Base-by-base conservation (phyloP, 2,329 filamentous ascomycete genomes). In the Clonostachys byssicola region DNA sequence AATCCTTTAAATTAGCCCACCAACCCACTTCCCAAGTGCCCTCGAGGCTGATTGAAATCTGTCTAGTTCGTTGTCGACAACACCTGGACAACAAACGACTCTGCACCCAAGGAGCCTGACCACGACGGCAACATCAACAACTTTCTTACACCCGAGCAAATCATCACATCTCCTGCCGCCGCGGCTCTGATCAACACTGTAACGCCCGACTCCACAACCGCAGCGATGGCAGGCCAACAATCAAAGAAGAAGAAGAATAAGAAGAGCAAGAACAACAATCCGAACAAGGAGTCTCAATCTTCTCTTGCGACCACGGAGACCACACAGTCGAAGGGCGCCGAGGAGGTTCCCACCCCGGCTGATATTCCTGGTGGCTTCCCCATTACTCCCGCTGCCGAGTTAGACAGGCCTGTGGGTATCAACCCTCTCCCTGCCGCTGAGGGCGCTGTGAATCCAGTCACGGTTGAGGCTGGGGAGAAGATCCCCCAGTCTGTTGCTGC, bases 41-140 rank as follows among this genome's bases (percentile, higher is more conserved):
- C 4, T 30, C 23, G 23, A 30, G 23, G 23, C 23, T 30, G 23
- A 30, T 30, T 30, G 23, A 30, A 30, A 30, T 30, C 23, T 30
- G 23, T 30, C 47, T 65, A 96, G 92, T 99, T 96, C 67, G 88
- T 99, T 59, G 92, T 96, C 56, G 90, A 99, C 78, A 89, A 88
- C 56, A 81, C 80, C 57, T 99, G 94, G 94, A 84, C 83, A 44
- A 88, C 85, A 65, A 92, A 96, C 69, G 82, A 85, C 58, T 83
- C 83, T 49, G 87, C 85, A 40, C 88, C 88, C 50, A 85, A 87
- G 70, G 92, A 96, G 71, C 81, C 83, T 61, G 92, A 96, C 75
- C 78, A 80, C 54, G 77, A 84, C 60, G 87, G 88, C 60, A 96
- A 92, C 78, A 76, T 91, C 59, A 97, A 97, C 79, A 97, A 97